Base-by-base conservation (phyloP, 352 stramenopile species). In the Pythium scleroteichum region DNA sequence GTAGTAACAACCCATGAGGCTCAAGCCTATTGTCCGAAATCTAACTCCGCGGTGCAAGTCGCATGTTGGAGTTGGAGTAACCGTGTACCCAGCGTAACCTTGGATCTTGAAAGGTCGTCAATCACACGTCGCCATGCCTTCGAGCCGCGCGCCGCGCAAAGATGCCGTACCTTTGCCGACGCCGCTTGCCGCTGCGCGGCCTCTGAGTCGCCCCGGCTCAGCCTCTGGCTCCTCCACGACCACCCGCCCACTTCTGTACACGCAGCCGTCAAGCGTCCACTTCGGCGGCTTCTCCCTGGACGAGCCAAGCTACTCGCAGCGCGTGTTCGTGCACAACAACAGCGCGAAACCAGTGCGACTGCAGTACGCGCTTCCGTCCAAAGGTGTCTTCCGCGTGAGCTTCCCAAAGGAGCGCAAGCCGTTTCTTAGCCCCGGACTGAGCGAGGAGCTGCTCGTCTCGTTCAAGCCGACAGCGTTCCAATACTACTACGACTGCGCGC, bases 401-500 rank as follows among this genome's bases (percentile, higher is more conserved):
- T 92, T 92, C 57, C 53, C 69, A 24, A 52, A 59, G 17, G 66
- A 84, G 12, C 84, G 85, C 13, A 78, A 78, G 54, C 71, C 79
- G 4, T 84, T 90, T 19, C 58, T 97, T 7, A 85, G 85, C 1
- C 72, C 88, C 1, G 90, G 90, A 0, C 79, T 95, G 13, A 70
- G 46, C 19, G 84, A 96, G 50, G 85, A 95, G 41, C 70, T 97
- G 41, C 29, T 81, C 22, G 73, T 97, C 26, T 77, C 73, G 1
- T 97, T 96, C 69, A 70, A 62, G 4, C 76, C 87, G 0, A 49
- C 59, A 6, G 79, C 87, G 35, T 93, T 88, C 50, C 86, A 94
- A 54, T 97, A 96, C 71, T 92, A 96, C 70, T 94, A 95, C 73
- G 90, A 97, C 71, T 94, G 80, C 51, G 66, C 97, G 42, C 73